Evolutionary conservation across 2,329 filamentous ascomycete species (phyloP), one percentile per base, ranked within the genome.

Genomic region (Ceratocystis huliohia): DNA sequence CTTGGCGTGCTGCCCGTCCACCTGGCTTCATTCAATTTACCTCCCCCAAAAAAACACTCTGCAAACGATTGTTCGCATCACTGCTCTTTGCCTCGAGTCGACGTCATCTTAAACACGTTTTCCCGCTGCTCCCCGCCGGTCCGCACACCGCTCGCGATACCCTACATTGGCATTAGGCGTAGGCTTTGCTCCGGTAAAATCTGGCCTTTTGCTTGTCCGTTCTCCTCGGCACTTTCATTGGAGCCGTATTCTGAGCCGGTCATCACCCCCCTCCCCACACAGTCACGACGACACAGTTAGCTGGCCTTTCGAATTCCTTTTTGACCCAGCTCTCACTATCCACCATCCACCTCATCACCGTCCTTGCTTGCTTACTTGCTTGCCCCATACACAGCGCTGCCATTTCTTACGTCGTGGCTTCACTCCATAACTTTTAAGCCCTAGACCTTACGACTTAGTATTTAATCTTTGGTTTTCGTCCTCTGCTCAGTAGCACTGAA

Each of bases 371-470:
- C 48, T 53, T 63, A 13, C 33, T 45, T 48, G 37, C 41, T 41
- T 63, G 61, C 22, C 25, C 48, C n/a, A 41, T 37, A 48, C 45
- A 45, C 64, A 13, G 13, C 64, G 53, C 22, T 44, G 53, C 37
- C 53, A 48, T 56, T 25, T 25, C 15, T 22, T 37, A 65, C 28
- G 64, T 37, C 64, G 33, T 64, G 62, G 62, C 62, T 48, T 22
- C 37, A 53, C 56, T 44, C 61, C 46, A 50, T 65, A 63, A 41
- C 56, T 59, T 37, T 56, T 65, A 65, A 65, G 64, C 64, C 53
- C 64, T 65, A 65, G 64, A 65, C 64, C 64, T 65, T 65, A 65
- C 53, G 33, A 61, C 37, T 59, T 65, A 65, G 56, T 65, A 65
- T 65, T 65, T 65, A 65, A 65, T 65, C 56, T 65, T 61, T 61